Percentiles rank a stretch among this genome's conserved stretches.
These are phyloP conservation scores for Ramaria sp. DNA, from an alignment of 768 basidiomycete species.

Conservation along the genomic window DNA sequence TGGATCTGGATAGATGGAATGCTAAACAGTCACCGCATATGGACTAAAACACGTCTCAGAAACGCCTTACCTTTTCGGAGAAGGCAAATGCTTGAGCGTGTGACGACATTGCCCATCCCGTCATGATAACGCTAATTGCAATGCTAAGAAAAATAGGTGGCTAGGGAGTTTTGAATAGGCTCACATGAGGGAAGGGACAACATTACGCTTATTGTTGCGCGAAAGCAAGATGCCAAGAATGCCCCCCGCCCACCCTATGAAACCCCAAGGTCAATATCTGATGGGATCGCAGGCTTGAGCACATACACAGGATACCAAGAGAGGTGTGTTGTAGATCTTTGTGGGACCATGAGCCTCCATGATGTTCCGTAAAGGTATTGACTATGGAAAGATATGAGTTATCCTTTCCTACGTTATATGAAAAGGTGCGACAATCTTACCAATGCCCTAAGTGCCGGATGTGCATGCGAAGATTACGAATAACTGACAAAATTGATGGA, in stretches of 20 bases:
- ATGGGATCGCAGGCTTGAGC: background rate
- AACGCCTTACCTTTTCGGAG: constrained; percentile 54
- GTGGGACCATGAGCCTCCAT: constrained; percentile 67
- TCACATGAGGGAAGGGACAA: constrained; percentile 77
- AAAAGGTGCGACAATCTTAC: constrained; percentile 26
- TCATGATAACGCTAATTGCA: constrained; percentile 60
- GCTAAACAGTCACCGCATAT: constrained; percentile 1
- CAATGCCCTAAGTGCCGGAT: constrained; percentile 35
- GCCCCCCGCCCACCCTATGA: constrained; percentile 84
- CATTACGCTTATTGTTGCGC: constrained; percentile 69
- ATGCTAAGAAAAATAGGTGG: background rate
- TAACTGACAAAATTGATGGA: background rate
- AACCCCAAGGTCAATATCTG: constrained; percentile 5
- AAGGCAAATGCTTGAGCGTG: constrained; percentile 79
- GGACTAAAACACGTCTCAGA: background rate
- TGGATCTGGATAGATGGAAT: constrained; percentile 73
- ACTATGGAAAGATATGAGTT: constrained; percentile 30
- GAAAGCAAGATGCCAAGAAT: constrained; percentile 77
- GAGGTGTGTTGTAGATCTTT: constrained; percentile 94
- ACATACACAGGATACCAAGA: constrained; percentile 61
- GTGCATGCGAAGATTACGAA: background rate
- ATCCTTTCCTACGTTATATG: background rate
- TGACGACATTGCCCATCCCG: constrained; percentile 90
- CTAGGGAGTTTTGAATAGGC: constrained; percentile 15
- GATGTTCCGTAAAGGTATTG: constrained; percentile 91